Percentiles rank a stretch among this genome's conserved stretches.
Evolutionary conservation across 208 protist genomes (phyloP).

Genomic region (Trypanosoma cruzi): DNA sequence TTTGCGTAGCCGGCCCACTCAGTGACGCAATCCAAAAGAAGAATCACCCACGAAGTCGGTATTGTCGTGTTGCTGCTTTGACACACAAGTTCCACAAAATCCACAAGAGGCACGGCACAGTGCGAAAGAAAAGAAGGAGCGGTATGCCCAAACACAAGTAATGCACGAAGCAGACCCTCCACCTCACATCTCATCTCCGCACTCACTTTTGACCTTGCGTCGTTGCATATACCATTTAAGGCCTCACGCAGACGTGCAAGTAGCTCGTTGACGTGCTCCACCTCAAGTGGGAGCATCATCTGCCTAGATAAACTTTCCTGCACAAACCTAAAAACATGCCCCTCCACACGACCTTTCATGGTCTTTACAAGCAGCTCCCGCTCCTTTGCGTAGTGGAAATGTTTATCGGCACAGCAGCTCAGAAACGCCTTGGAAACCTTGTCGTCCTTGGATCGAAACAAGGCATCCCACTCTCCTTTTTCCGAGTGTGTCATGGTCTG

Average conservation of each 20-base stretch:
- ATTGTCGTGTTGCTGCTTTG: constrained; percentile 12
- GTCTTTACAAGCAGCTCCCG: constrained; percentile 36
- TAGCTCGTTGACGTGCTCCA: constrained; percentile 48
- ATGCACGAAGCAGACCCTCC: constrained; percentile 44
- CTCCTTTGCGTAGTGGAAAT: constrained; percentile 37
- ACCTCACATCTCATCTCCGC: constrained; percentile 21
- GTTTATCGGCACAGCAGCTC: constrained; percentile 32
- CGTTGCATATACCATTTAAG: constrained; percentile 9
- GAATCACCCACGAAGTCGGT: constrained; percentile 29
- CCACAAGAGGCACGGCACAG: constrained; percentile 27
- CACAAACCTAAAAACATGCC: constrained; percentile 49
- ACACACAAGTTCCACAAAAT: constrained; percentile 30
- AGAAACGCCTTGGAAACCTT: constrained; percentile 55
- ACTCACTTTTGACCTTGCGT: background rate
- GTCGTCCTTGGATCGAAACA: constrained; percentile 79
- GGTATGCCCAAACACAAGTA: constrained; percentile 39
- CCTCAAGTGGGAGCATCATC: constrained; percentile 42
- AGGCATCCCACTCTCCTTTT: constrained; percentile 59
- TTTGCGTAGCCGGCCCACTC: constrained; percentile 31
- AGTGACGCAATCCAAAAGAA: constrained; percentile 34
- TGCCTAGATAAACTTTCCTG: constrained; percentile 38
- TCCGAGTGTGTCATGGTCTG: constrained; percentile 51
- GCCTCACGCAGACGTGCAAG: constrained; percentile 28
- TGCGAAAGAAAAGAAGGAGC: constrained; percentile 33
- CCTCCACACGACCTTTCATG: constrained; percentile 54